A percentile compares a stretch with the other conserved stretches of the same genome.
These are phyloP conservation scores for Coemansia sp. DNA, from an alignment of 192 early-diverging fungal species.

Conservation along the genomic window DNA sequence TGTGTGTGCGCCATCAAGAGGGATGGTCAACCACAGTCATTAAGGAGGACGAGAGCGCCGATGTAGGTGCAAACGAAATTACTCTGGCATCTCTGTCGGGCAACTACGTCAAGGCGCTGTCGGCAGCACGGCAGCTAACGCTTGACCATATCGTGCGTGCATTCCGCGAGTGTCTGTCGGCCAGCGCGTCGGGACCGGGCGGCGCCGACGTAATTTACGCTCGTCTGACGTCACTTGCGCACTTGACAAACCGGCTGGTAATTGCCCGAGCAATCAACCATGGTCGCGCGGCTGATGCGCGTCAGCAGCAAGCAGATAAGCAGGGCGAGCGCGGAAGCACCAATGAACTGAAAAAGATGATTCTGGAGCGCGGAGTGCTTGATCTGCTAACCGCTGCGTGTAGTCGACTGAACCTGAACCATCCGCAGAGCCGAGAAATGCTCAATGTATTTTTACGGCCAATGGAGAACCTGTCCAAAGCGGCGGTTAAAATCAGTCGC, in stretches of 20 bases:
- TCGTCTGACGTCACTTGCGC: slow-evolving; percentile 44
- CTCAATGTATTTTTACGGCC: slow-evolving; percentile 81
- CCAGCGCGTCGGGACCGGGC: slow-evolving; percentile 22
- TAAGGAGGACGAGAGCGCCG: neutral
- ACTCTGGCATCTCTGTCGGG: slow-evolving; percentile 37
- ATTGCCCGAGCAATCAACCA: slow-evolving; percentile 47
- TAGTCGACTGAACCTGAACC: slow-evolving; percentile 86
- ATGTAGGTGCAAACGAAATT: slow-evolving; percentile 8
- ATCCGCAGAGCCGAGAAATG: slow-evolving; percentile 76
- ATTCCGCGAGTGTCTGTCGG: slow-evolving; percentile 52
- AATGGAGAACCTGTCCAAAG: slow-evolving; percentile 83
- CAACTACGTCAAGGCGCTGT: slow-evolving; percentile 33
- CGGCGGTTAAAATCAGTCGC: slow-evolving; percentile 82
- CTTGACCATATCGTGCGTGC: slow-evolving; percentile 52
- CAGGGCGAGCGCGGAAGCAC: slow-evolving; percentile 21
- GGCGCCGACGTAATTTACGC: slow-evolving; percentile 45
- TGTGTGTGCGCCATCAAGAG: slow-evolving; percentile 48
- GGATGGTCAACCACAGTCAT: slow-evolving; percentile 30
- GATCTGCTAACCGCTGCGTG: slow-evolving; percentile 74
- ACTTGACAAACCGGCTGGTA: slow-evolving; percentile 45
- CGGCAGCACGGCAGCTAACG: slow-evolving; percentile 38
- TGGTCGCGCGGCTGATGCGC: slow-evolving; percentile 12
- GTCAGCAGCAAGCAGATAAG: slow-evolving; percentile 1
- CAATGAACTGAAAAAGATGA: slow-evolving; percentile 56
- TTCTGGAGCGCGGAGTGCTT: slow-evolving; percentile 90